Base-by-base conservation (phyloP, 2,329 filamentous ascomycete species). In the Aureobasidium sp. region DNA sequence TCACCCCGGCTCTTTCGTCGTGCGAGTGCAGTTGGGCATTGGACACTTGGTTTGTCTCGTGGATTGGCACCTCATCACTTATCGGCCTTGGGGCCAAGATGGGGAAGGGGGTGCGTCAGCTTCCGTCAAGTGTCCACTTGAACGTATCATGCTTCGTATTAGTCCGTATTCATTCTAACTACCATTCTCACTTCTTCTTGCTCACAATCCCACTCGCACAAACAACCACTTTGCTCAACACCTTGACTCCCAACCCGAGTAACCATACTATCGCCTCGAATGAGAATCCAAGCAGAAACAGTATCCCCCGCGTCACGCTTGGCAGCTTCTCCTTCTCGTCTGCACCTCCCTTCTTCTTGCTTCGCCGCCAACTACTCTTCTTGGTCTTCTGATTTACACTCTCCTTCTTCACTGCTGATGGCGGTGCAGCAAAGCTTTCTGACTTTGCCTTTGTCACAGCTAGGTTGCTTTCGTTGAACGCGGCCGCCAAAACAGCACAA, bases 211-310 rank as follows among this genome's bases (percentile, higher is more conserved):
- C 60, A n/a, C 68, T 69, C 37, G 72, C 67, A 68, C 73, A 71
- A 21, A 74, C 71, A 2, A 76, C 67, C 7, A 76, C 66, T 3
- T 70, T 71, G 37, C 72, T 67, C 21, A 76, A 68, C 38, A 76
- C 67, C 69, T 74, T 77, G 23, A 78, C 69, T 2, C 68, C 70
- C 17, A 77, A 67, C 53, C 70, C 70, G 7, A 78, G 58, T 45
- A 77, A 69, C 63, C 72, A 77, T 2, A 77, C 72, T 2, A 74
- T 69, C 1, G 71, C 69, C 65, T 75, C 77, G 58, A 78, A 73
- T 5, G 69, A 70, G 64, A 78, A 71, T 0, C 71, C 73, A 35
- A 77, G 61, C 25, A 78, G 62, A 1, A 67, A 67, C 4, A 79
- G 69, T 5, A 76, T 67, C 2, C 70, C 73, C 33, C 73, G 67